Base-by-base conservation (phyloP, 176 grass and related monocot species). In the Zoysia pacifica region DNA sequence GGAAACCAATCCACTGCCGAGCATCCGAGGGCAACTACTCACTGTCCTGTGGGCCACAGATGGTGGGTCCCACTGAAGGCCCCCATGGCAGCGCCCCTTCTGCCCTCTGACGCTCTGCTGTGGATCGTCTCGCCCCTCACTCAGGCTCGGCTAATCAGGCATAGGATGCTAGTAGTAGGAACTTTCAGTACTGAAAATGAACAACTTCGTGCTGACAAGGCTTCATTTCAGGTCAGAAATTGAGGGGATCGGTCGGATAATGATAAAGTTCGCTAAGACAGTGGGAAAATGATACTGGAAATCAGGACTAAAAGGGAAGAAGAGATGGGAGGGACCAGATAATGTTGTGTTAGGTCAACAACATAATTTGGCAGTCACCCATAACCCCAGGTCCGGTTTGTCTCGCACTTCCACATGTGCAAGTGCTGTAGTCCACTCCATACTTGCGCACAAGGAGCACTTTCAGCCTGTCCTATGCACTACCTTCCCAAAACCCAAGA, bases 381-480 rank as follows among this genome's bases (percentile, higher is more conserved):
- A 76, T 75, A 4, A 64, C 54, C 47, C 64, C 54, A 11, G 46
- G 55, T 55, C 39, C 13, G 11, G 54, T 68, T 46, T 63, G 64
- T 70, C 78, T 70, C 63, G 11, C 64, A 41, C 45, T n/a, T n/a
- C n/a, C n/a, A n/a, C n/a, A n/a, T 48, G 5, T 46, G 13, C 53
- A 11, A 72, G 20, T 85, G 54, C 65, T 84, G 54, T 4, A 78
- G 67, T 84, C 55, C 66, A n/a, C 69, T 78, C 38, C 46, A 2
- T 78, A 47, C 13, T 78, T 47, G 9, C 62, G 38, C 65, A 52
- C 16, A 52, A 3, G 46, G 52, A 16, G 62, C 15, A 77, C 11
- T 52, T 28, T 38, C 38, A 35, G 16, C 48, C 8, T 15, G 44
- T 42, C 38, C 11, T 40, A 10, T 14, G 50, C n/a, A n/a, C n/a